These are phyloP conservation scores for Metschnikowia reukaufii DNA, from an alignment of 805 yeast species.

Conservation along the genomic window DNA sequence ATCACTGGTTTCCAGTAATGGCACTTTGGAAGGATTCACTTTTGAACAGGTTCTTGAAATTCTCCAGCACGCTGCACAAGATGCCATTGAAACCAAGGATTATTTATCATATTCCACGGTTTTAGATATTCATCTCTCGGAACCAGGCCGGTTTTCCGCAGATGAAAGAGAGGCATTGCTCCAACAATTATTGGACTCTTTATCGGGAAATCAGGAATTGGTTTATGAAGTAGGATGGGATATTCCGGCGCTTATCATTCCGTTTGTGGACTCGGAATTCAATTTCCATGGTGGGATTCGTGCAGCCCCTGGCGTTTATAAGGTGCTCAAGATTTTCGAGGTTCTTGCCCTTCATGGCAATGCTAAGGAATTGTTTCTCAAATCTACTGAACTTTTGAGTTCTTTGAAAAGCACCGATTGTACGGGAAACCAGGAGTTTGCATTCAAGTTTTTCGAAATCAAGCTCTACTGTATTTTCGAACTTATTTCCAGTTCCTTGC, in stretches of 20 bases:
- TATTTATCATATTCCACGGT: conserved; percentile 71
- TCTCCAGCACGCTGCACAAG: conserved; percentile 33
- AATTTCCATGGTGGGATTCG: conserved; percentile 31
- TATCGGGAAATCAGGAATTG: conserved; percentile 48
- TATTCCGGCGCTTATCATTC: conserved; percentile 66
- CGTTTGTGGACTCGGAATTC: conserved; percentile 46
- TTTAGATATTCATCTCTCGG: conserved; percentile 57
- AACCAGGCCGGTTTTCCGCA: conserved; percentile 44
- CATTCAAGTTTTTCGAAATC: conserved; percentile 45
- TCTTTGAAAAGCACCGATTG: conserved; percentile 30
- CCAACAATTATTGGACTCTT: conserved; percentile 41
- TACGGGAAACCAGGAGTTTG: conserved; percentile 7
- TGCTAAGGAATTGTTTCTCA: conserved; percentile 75
- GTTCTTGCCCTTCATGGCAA: conserved; percentile 68
- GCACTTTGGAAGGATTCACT: conserved; percentile 17
- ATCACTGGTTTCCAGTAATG: conserved; percentile 17
- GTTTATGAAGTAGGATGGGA: conserved; percentile 86
- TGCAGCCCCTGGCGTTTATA: conserved; percentile 38
- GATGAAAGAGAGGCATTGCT: conserved; percentile 55
- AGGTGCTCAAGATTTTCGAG: conserved; percentile 53
- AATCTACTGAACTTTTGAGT: conserved; percentile 63
- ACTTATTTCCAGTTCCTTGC: conserved; percentile 56
- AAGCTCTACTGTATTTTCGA: conserved; percentile 69
- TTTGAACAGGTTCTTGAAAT: conserved; percentile 29
- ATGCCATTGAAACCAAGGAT: conserved; percentile 51